Evolutionary conservation across 2,329 filamentous ascomycete species (phyloP).

Genomic region (Ceratocystis huliohia): DNA sequence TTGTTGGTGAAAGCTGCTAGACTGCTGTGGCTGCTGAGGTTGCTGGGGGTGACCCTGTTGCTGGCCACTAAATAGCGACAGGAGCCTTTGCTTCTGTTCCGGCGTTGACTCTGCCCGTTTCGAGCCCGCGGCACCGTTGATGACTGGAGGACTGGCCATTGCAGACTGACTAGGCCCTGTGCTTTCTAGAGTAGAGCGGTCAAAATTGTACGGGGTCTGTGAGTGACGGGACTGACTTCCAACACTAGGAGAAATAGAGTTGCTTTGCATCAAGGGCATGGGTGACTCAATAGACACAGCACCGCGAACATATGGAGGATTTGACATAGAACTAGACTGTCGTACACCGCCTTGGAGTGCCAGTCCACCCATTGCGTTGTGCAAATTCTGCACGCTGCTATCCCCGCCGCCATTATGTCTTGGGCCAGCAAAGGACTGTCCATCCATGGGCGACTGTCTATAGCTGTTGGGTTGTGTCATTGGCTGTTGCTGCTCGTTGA

Average conservation of each 20-base stretch:
- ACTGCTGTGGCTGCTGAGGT: neutral
- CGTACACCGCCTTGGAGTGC: constrained; percentile 19
- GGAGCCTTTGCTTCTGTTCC: constrained; percentile 36
- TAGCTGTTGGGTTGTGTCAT: constrained; percentile 15
- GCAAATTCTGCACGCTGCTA: constrained; percentile 9
- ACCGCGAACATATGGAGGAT: constrained; percentile 17
- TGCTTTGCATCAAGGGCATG: constrained; percentile 9
- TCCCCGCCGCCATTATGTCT: constrained; percentile 11
- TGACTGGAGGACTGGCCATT: constrained; percentile 25
- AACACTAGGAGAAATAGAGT: constrained; percentile 19
- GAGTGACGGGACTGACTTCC: constrained; percentile 20
- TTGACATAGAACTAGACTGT: constrained; percentile 16
- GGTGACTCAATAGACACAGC: constrained; percentile 19
- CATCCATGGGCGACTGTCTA: constrained; percentile 20
- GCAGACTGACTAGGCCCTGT: constrained; percentile 20
- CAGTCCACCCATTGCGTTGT: constrained; percentile 17
- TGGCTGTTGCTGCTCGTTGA: constrained; percentile 12
- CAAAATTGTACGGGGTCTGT: constrained; percentile 21
- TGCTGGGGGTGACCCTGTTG: constrained; percentile 3
- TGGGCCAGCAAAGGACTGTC: constrained; percentile 9
- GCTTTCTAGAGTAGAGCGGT: constrained; percentile 17
- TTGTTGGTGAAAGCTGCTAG: neutral
- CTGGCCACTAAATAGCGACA: constrained; percentile 49
- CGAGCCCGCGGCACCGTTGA: constrained; percentile 25
- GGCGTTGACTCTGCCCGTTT: constrained; percentile 28